These are phyloP conservation scores for Exophiala viscosa DNA, from an alignment of 2,329 filamentous ascomycete genomes.

Conservation along the genomic window DNA sequence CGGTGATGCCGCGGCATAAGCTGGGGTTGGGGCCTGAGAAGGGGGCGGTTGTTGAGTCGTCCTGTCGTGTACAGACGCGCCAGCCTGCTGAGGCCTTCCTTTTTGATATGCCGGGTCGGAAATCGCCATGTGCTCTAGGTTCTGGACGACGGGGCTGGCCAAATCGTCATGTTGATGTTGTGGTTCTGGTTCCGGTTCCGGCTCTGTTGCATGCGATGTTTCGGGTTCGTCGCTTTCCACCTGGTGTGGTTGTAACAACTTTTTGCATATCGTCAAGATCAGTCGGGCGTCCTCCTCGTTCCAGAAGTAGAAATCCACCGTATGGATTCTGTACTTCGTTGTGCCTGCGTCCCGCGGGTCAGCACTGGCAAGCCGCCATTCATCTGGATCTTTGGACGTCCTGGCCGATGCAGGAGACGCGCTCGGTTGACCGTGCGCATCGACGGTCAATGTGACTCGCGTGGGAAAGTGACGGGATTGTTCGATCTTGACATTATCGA, in stretches of 20 bases:
- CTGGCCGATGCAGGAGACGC: conserved; percentile 29
- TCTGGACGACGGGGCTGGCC: conserved; percentile 60
- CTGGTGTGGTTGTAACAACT: conserved; percentile 36
- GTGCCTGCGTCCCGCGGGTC: conserved; percentile 53
- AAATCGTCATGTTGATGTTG: conserved; percentile 14
- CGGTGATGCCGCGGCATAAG: conserved; percentile 17
- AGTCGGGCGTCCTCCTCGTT: conserved; percentile 55
- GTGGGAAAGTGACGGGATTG: conserved; percentile 60
- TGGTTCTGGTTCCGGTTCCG: conserved; percentile 28
- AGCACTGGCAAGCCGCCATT: conserved; percentile 57
- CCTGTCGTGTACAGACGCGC: conserved; percentile 26
- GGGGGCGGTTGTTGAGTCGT: conserved; percentile 21
- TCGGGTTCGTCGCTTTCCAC: conserved; percentile 50
- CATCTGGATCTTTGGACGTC: conserved; percentile 32
- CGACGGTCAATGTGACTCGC: conserved; percentile 55
- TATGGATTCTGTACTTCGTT: conserved; percentile 56
- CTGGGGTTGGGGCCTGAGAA: neutral
- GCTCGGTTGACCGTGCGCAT: conserved; percentile 35
- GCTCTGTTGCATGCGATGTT: conserved; percentile 28
- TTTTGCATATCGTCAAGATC: conserved; percentile 47
- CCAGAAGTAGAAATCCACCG: conserved; percentile 63
- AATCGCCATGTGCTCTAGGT: conserved; percentile 60
- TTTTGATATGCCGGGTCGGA: conserved; percentile 49
- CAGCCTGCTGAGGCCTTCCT: conserved; percentile 36
- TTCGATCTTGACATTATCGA: conserved; percentile 51